These are phyloP conservation scores for Agrocybe pediades DNA, from an alignment of 768 basidiomycete genomes.

Conservation along the genomic window DNA sequence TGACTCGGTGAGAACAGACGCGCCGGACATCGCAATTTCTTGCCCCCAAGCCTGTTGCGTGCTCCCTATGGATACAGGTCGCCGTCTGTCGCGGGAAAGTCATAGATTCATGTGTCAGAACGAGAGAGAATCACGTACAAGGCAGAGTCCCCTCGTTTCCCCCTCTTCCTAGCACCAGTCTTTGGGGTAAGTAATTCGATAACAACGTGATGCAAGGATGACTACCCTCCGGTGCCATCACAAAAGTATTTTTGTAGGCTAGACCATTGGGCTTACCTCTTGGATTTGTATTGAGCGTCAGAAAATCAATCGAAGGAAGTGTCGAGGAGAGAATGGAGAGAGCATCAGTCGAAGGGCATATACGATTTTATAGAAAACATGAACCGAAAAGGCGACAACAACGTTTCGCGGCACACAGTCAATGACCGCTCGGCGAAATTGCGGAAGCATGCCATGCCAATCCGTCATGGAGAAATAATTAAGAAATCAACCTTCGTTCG, in stretches of 20 bases:
- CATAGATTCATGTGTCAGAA: neutral
- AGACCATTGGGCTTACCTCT: neutral
- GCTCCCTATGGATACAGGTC: neutral
- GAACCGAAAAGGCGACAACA: neutral
- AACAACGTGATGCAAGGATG: neutral
- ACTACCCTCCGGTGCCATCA: neutral
- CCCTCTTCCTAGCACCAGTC: neutral
- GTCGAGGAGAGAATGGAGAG: conserved; percentile 1
- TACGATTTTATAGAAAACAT: conserved; percentile 8
- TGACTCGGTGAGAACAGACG: neutral
- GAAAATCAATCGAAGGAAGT: neutral
- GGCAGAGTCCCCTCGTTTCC: neutral
- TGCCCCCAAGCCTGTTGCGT: neutral
- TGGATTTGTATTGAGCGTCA: neutral
- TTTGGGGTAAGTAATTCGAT: neutral
- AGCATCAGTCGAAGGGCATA: conserved; percentile 1
- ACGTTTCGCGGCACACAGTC: neutral
- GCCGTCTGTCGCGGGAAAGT: neutral
- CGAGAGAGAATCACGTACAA: neutral
- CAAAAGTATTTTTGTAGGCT: neutral
- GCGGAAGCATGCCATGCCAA: conserved; percentile 16
- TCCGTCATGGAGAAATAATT: conserved; percentile 17
- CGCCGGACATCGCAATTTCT: neutral
- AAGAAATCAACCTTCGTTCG: conserved; percentile 20
- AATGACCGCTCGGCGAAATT: conserved; percentile 21